phyloP scores from a whole-genome alignment of 129 eudicot species.

The Pittosporum tobira region DNA sequence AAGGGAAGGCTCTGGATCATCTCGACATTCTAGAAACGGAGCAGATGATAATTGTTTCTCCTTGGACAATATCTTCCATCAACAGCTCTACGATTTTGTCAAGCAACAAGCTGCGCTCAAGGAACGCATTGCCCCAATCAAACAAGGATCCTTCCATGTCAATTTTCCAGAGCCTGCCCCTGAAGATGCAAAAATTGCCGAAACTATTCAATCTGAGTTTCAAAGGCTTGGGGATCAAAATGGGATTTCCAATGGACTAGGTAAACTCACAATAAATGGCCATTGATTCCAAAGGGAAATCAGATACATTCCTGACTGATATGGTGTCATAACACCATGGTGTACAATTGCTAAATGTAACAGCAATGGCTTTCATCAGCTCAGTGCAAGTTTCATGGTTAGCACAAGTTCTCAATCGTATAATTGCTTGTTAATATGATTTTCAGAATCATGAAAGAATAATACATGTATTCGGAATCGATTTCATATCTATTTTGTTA shows the following conservation, averaged over 20 bases:
- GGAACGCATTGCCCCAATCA: constrained; percentile 37
- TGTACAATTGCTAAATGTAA: constrained; percentile 7
- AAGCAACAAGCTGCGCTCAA: constrained; percentile 50
- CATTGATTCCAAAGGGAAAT: constrained; percentile 12
- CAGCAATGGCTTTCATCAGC: neutral
- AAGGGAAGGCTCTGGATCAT: constrained; percentile 93
- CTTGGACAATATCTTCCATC: constrained; percentile 72
- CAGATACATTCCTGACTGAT: constrained; percentile 2
- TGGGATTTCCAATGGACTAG: constrained; percentile 30
- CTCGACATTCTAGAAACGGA: constrained; percentile 45
- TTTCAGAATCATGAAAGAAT: neutral
- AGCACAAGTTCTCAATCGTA: too few relatives aligned
- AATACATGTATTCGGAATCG: neutral
- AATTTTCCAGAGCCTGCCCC: constrained; percentile 67
- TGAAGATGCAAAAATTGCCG: constrained; percentile 54
- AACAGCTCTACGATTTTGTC: constrained; percentile 52
- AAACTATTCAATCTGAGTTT: constrained; percentile 66
- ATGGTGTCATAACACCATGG: neutral
- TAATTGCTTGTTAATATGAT: neutral
- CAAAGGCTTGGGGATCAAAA: constrained; percentile 54
- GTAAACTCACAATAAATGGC: constrained; percentile 25
- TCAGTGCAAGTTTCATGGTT: constrained; percentile 1
- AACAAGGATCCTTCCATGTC: constrained; percentile 77
- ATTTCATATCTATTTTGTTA: too few relatives aligned
- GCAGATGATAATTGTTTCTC: constrained; percentile 61